Evolutionary conservation across 2,329 filamentous ascomycete species (phyloP), one percentile per base, ranked within the genome.

Genomic region (Trichoderma atrobrunneum): DNA sequence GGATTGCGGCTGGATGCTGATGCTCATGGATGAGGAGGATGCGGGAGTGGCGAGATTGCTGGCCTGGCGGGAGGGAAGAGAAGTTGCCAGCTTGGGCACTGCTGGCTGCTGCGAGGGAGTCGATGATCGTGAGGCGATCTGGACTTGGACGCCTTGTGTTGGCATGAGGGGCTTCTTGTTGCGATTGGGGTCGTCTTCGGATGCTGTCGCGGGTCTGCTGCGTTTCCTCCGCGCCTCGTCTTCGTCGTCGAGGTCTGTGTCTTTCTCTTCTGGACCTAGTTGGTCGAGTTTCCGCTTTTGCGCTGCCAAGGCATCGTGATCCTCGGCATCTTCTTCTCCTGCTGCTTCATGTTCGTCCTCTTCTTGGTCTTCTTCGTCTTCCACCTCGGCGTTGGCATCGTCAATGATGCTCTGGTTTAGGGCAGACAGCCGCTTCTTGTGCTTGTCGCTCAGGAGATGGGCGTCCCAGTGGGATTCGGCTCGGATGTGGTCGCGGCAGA

Each of bases 381-480:
- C n/a, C 10, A 2, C 57, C 6, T 34, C 66, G 71, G 14, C 36
- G 39, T 70, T 71, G 61, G 74, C n/a, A 10, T 34, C 14, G 10
- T 14, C 65, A 43, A 43, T 74, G 78, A 72, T 73, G 0, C 16
- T 43, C 7, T 43, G 16, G 0, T 43, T 43, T n/a, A 75, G 28
- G 14, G 57, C 32, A 12, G 43, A 28, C 1, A 77, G 72, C 8
- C 73, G 74, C 59, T 76, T 72, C 76, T 74, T 75, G 76, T 87
- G 89, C 73, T 73, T 82, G 54, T 82, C 77, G 74, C 85, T 83
- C 63, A 84, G 83, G 48, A 89, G 74, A 77, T 94, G 92, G 14
- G 84, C 82, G 24, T 92, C 87, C 92, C 92, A 94, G 36, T 91
- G 83, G 1, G 86, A 82, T 76, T 93, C 91, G 59, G 88, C 85